Evolutionary conservation across 805 yeast genomes (phyloP), one percentile per base, ranked within the genome.

Genomic region (Kodamaea hsintzibuensis): DNA sequence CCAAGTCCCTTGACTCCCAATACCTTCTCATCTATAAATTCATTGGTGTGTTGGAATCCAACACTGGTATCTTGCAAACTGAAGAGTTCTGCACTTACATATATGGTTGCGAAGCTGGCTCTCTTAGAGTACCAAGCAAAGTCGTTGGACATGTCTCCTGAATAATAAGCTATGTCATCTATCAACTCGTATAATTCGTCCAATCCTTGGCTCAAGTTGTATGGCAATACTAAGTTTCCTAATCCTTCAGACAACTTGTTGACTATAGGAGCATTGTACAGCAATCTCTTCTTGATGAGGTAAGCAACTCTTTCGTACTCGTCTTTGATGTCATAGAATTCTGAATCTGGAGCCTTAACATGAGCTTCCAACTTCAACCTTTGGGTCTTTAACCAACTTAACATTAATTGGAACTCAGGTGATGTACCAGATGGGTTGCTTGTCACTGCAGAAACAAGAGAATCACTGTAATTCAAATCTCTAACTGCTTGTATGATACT

Each of bases 71-170:
- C 98, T 60, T 81, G 86, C 44, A 89, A 74, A 95, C 87, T 88
- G 72, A 82, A 90, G 57, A 90, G 72, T 68, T 93, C 98, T 40
- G 88, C 73, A 39, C 86, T 82, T 2, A 88, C 88, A 67, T 89
- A 90, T 1, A 88, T 80, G 1, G 88, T 77, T 19, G 89, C 80
- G 13, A 93, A 66, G 7, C 88, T 80, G 13, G 87, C 73, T 59
- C 99, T 77, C 65, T 91, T 89, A n/a, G 96, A 76, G 69, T 93
- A 93, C 99, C 99, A 93, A 2, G 90, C 87, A 66, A 88, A 85
- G 68, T 91, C 97, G 59, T 84, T 84, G 17, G 95, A 81, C 51
- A 69, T 64, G 65, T 92, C 98, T 9, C 92, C 95, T 0, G 96
- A 84, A 60, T 82, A 84, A 68, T 72, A 91, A 45, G 89, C 82